A percentile compares a stretch with the other conserved stretches of the same genome.
Evolutionary conservation across 371 early-diverging fungal species (phyloP).

Genomic region (Circinella umbellata): DNA sequence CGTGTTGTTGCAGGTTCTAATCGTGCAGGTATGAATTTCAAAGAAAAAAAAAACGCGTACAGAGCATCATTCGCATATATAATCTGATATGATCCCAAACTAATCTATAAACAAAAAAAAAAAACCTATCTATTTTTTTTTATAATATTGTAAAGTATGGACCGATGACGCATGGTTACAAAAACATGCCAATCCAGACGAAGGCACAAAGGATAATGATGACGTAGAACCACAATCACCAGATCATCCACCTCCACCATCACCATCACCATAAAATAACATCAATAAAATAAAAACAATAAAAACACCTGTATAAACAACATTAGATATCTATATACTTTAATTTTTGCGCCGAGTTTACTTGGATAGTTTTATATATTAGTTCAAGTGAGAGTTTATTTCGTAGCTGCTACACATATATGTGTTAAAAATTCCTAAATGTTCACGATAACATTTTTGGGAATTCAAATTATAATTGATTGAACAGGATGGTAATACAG

Average conservation of each 20-base stretch:
- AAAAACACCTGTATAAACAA: neutral
- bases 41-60: neutral
- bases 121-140: neutral
- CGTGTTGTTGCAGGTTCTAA: conserved; percentile 60
- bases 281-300: neutral
- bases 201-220: conserved; percentile 13
- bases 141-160: conserved; percentile 59
- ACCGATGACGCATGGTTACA: conserved; percentile 76
- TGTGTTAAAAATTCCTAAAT: too few species aligned
- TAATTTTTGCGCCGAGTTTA: too few species aligned
- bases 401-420: too few species aligned
- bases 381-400: too few species aligned
- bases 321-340: too few species aligned
- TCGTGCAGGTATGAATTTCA: conserved; percentile 40
- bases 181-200: conserved; percentile 53
- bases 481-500: too few species aligned
- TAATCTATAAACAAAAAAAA: too few species aligned
- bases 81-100: too few species aligned
- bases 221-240: conserved; percentile 20
- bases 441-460: too few species aligned
- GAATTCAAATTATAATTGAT: too few species aligned
- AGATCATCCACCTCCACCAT: conserved; percentile 18
- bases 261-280: conserved; percentile 14
- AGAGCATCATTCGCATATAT: too few species aligned
- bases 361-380: too few species aligned